Percentiles rank a stretch among this genome's conserved stretches.
Conservation (phyloP, 2,329 filamentous ascomycete species). For the Microdochium nivale region DNA sequence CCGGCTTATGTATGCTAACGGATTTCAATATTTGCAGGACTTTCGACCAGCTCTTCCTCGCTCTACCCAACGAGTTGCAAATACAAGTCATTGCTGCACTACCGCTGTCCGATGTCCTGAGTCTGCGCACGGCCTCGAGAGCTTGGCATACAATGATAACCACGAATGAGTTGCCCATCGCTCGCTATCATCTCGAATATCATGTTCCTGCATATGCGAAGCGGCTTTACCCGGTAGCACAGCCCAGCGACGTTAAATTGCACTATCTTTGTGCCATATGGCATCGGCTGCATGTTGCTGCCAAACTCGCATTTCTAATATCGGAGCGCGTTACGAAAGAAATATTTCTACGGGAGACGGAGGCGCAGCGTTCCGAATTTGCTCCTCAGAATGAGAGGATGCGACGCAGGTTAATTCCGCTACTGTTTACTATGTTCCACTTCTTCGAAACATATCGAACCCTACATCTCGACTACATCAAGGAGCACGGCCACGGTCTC, state of each 20-base stretch:
- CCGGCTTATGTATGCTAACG: no score
- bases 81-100: conserved; percentile 53
- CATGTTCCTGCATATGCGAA: conserved; percentile 53
- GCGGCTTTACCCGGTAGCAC: conserved; percentile 47
- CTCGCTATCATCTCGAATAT: conserved; percentile 50
- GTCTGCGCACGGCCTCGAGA: conserved; percentile 47
- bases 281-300: conserved; percentile 56
- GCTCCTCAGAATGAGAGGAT: conserved; percentile 54
- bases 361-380: conserved; percentile 46
- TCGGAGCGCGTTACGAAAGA: conserved; percentile 58
- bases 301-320: conserved; percentile 53
- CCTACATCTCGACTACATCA: conserved; percentile 48
- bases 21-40: conserved; percentile 8
- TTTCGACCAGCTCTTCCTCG: conserved; percentile 49
- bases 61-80: conserved; percentile 53
- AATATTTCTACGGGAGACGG: conserved; percentile 51
- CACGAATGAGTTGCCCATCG: conserved; percentile 51
- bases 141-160: conserved; percentile 52
- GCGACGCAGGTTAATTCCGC: conserved; percentile 53
- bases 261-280: conserved; percentile 56
- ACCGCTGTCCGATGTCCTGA: conserved; percentile 52
- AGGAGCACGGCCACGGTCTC: conserved; percentile 43
- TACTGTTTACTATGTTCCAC: conserved; percentile 58
- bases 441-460: conserved; percentile 59
- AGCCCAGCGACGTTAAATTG: conserved; percentile 39